Base-by-base conservation (phyloP, 495 filamentous ascomycete species). In the Xylaria longipes region DNA sequence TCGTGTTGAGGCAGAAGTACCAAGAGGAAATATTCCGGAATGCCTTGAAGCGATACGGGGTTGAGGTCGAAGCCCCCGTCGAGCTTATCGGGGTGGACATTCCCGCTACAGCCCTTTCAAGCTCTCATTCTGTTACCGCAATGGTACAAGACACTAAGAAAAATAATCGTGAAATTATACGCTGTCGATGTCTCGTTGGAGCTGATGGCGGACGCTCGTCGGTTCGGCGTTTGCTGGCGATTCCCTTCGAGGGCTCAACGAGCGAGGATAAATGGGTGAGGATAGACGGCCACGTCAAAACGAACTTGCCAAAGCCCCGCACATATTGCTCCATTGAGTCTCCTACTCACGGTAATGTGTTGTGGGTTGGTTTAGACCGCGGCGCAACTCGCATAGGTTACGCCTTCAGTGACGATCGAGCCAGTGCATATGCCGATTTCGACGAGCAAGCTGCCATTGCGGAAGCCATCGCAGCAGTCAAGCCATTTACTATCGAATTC, bases 251-350 rank as follows among this genome's bases (percentile, higher is more conserved):
- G 35, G 85, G 85, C 3, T 77, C 76, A 0, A 69, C 77, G 1
- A 84, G 83, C 66, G 78, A 80, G 35, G 79, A 84, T 33, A 79
- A 79, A 43, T 87, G 85, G 73, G 76, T 86, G 29, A 81, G 86
- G 46, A 81, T 83, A 73, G 85, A 87, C 63, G 80, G 79, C 6
- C 75, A 75, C 43, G 61, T 87, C 17, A 81, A 87, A 68, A 77
- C 79, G 37, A 69, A 76, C 37, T n/a, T 82, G 78, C 87, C 87
- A 11, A 86, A 84, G 54, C 77, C 81, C 29, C 76, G 85, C 62
- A 81, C 78, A 0, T 84, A 86, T 46, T 80, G 81, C 54, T 80
- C 82, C 0, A 85, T 88, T 52, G 82, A 88, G 70, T 85, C 82
- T 31, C 83, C 80, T 31, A 87, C 50, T 15, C 79, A 50, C 56